phyloP scores from a whole-genome alignment of 306 rosid species.

The Psophocarpus tetragonolobus region DNA sequence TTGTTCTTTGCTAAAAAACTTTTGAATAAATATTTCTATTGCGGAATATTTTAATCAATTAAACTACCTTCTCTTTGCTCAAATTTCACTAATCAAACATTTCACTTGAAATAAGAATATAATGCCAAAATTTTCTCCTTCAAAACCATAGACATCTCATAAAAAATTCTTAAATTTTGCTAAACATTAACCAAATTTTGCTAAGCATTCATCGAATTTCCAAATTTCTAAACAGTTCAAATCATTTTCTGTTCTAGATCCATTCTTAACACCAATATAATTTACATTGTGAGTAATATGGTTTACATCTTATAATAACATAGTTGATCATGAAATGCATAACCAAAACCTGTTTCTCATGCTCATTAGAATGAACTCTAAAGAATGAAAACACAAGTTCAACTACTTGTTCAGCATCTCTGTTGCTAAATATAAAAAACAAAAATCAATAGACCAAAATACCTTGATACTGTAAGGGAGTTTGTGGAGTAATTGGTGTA shows the following conservation, averaged over 20 bases:
- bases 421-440: neutral
- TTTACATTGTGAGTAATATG: neutral
- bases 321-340: neutral
- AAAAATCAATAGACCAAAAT: neutral
- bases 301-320: neutral
- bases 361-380: neutral
- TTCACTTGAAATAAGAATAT: neutral
- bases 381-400: slow-evolving; percentile 6
- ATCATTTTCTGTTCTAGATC: neutral
- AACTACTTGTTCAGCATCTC: slow-evolving; percentile 2
- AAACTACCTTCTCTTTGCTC: neutral
- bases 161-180: neutral
- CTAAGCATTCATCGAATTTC: neutral
- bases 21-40: no score
- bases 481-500: slow-evolving; percentile 5
- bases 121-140: neutral
- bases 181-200: neutral
- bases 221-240: neutral
- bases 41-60: no score
- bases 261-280: neutral
- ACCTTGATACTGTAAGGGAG: neutral
- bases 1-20: no score
- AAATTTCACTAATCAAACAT: neutral
- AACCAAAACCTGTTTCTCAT: neutral
- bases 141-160: neutral